Evolutionary conservation across 768 basidiomycete species (phyloP).

Genomic region (Cyathus striatus): DNA sequence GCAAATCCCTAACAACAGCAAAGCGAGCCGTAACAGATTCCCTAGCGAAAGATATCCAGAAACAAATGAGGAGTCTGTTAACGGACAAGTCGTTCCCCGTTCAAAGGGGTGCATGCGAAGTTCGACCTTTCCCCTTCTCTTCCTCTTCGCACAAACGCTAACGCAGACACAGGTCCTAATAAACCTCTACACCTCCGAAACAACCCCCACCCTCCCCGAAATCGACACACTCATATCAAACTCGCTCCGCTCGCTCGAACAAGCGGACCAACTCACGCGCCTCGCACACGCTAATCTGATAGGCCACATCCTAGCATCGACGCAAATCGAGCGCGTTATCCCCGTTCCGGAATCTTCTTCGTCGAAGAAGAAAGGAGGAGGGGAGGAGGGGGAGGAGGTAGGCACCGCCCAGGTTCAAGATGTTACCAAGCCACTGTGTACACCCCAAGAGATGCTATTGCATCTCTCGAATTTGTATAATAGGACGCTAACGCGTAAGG

Average conservation of each 20-base stretch:
- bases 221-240: conserved; percentile 69
- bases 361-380: conserved; percentile 58
- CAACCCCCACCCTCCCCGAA: conserved; percentile 57
- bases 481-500: conserved; percentile 63
- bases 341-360: conserved; percentile 40
- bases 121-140: too few relatives aligned
- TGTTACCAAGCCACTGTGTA: conserved; percentile 62
- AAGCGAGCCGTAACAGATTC: conserved; percentile 83
- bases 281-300: conserved; percentile 73
- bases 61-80: conserved; percentile 71
- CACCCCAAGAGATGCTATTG: conserved; percentile 75
- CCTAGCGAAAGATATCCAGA: conserved; percentile 73
- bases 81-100: conserved; percentile 81
- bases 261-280: conserved; percentile 79
- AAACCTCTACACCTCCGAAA: conserved; percentile 50
- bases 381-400: conserved; percentile 54
- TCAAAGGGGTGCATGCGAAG: conserved; percentile 78
- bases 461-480: conserved; percentile 80
- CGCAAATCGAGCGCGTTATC: conserved; percentile 63
- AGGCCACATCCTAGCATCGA: conserved; percentile 79
- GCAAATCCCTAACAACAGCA: conserved; percentile 75
- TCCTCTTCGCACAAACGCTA: too few relatives aligned
- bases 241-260: conserved; percentile 73
- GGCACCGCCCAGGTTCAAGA: conserved; percentile 44
- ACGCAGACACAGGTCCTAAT: too few relatives aligned